Percentiles rank a stretch among this genome's conserved stretches.
Conservation (phyloP, 2,329 filamentous ascomycete genomes). For the Dendryphion nanum region DNA sequence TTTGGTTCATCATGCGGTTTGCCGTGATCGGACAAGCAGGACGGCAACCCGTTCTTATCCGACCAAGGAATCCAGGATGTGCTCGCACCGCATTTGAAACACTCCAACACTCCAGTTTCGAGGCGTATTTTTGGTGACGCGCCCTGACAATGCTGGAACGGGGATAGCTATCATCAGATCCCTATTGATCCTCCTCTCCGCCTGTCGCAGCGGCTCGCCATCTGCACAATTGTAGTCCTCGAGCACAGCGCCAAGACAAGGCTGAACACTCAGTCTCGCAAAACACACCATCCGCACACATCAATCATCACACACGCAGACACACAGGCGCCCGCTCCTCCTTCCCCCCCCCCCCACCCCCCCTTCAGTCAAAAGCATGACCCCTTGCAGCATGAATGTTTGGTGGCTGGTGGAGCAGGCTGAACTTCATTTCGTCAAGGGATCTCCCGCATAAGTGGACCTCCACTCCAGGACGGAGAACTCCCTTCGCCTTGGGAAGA, state of each 20-base stretch:
- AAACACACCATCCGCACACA: background rate
- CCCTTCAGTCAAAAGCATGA: background rate
- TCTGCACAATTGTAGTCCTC: constrained; percentile 1
- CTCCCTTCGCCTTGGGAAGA: background rate
- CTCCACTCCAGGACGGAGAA: background rate
- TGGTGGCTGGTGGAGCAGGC: background rate
- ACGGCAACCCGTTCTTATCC: background rate
- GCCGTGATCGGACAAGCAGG: background rate
- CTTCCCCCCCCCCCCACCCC: background rate
- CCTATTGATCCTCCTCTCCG: constrained; percentile 11
- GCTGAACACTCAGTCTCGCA: background rate
- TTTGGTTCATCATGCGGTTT: background rate
- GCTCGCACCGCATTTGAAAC: no score
- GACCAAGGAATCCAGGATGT: background rate
- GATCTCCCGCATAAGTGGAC: background rate
- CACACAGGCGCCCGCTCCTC: background rate
- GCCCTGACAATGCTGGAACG: background rate
- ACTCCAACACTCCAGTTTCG: constrained; percentile 3
- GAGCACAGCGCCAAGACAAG: background rate
- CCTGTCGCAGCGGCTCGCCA: constrained; percentile 4
- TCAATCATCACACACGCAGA: background rate
- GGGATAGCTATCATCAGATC: constrained; percentile 5
- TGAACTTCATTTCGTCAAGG: background rate
- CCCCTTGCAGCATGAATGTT: background rate
- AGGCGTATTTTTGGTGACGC: constrained; percentile 6